Conservation (phyloP, 495 filamentous ascomycete genomes). For the Mycothermus thermophilus region DNA sequence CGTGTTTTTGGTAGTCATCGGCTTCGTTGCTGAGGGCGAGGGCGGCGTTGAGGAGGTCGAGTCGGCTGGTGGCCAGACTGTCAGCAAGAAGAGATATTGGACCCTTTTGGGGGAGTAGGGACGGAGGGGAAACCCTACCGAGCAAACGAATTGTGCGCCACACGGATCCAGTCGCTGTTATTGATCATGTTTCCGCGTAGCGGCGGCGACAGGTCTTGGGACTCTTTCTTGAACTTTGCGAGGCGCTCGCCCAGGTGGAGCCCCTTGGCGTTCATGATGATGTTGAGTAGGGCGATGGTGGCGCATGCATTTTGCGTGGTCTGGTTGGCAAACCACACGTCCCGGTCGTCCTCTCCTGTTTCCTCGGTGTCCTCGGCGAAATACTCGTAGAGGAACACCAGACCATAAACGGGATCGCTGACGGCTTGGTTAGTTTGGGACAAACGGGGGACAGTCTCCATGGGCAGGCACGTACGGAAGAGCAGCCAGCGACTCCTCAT, state of each 20-base stretch:
- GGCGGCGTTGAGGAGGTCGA: constrained; percentile 69
- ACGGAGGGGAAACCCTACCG: constrained; percentile 35
- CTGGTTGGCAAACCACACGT: constrained; percentile 92
- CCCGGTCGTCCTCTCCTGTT: constrained; percentile 19
- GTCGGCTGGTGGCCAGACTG: constrained; percentile 34
- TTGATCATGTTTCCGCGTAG: constrained; percentile 61
- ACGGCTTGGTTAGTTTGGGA: not conserved
- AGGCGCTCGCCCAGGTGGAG: constrained; percentile 55
- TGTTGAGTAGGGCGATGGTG: constrained; percentile 77
- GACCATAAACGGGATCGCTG: constrained; percentile 60
- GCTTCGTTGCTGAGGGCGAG: constrained; percentile 51
- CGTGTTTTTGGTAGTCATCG: constrained; percentile 28
- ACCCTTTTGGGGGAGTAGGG: not conserved
- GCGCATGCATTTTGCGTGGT: constrained; percentile 74
- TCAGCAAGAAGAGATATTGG: too few species aligned
- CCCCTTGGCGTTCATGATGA: constrained; percentile 62
- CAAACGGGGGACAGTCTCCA: too few species aligned
- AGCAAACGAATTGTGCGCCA: constrained; percentile 75
- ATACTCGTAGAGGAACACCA: constrained; percentile 74
- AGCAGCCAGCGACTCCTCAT: constrained; percentile 48
- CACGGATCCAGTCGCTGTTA: constrained; percentile 61
- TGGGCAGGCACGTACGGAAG: constrained; percentile 45
- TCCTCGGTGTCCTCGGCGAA: constrained; percentile 58
- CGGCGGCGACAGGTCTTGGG: constrained; percentile 50
- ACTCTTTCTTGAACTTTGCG: constrained; percentile 54